Evolutionary conservation across 129 eudicot genomes (phyloP), one percentile per base, ranked within the genome.

Genomic region (Pseudognaphalium luteoalbum): DNA sequence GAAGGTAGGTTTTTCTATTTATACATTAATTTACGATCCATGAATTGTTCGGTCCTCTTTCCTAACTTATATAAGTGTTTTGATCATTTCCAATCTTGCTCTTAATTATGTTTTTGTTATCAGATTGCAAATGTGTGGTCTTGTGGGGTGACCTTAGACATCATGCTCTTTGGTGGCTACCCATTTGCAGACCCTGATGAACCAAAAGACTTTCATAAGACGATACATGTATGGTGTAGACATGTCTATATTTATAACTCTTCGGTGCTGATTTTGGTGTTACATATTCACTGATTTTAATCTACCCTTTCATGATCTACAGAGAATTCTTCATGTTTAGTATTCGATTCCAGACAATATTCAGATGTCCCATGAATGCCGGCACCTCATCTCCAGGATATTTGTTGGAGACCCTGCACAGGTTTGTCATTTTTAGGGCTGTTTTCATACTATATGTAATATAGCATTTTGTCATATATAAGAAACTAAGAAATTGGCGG

Each of bases 91-190:
- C 19, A 56, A 11, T 67, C 20, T 11, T 29, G 34, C 4, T 71
- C 52, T n/a, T 71, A 61, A 14, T 29, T 57, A 11, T 16, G 28
- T 68, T 6, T 76, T 11, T 39, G 35, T 80, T 72, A 83, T 72
- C 89, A 93, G 98, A 93, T 84, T 69, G 98, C 97, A 59, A 97
- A 93, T 87, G 98, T 93, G 76, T 93, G 98, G 98, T 93, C 98
- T 6, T 93, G 98, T 81, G 98, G 98, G n/a, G 98, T 93, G 82
- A 93, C 98, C 16, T 78, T 93, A 76, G 90, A 93, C 58, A 97
- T 93, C 30, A 93, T 93, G 98, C 88, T 93, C 78, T 87, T 93
- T 72, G 98, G 98, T 81, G 88, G 85, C 66, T 93, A 93, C 88
- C 98, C 98, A 50, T 93, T 93, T 69, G 98, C 90, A 80, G 98